phyloP scores from a whole-genome alignment of 179 eudicot species.

The Corrigiola litoralis region DNA sequence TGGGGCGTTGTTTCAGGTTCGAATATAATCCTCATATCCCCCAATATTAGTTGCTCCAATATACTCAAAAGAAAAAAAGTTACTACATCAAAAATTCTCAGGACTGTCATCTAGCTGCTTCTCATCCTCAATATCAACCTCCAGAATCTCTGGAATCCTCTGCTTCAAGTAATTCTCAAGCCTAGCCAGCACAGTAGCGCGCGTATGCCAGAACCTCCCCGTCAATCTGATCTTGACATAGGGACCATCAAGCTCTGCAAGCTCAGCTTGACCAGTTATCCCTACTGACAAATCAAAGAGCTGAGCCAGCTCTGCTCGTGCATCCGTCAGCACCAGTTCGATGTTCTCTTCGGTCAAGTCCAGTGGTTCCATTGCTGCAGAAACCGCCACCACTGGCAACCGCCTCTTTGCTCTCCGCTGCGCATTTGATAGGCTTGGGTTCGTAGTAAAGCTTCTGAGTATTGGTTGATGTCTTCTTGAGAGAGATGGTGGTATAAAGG shows the following conservation, averaged over 20 bases:
- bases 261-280: constrained; percentile 69
- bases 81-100: constrained; percentile 34
- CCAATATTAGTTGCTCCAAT: neutral
- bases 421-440: neutral
- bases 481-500: neutral
- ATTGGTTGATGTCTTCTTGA: neutral
- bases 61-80: neutral
- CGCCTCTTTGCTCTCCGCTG: neutral
- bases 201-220: constrained; percentile 84
- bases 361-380: constrained; percentile 53
- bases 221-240: constrained; percentile 73
- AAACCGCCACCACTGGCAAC: constrained; percentile 17
- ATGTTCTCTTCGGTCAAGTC: constrained; percentile 86
- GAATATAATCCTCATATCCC: too few relatives aligned
- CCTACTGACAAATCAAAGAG: constrained; percentile 72
- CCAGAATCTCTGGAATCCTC: constrained; percentile 85
- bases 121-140: constrained; percentile 95
- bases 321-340: constrained; percentile 51
- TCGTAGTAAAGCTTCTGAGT: neutral
- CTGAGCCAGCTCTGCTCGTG: constrained; percentile 63
- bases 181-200: constrained; percentile 67
- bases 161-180: constrained; percentile 80
- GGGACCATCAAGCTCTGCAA: constrained; percentile 85
- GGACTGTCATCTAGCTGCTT: constrained; percentile 92
- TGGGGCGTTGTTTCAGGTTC: too few relatives aligned